Evolutionary conservation across 768 basidiomycete species (phyloP), one percentile per base, ranked within the genome.

Genomic region (Phlebiopsis gigantea): DNA sequence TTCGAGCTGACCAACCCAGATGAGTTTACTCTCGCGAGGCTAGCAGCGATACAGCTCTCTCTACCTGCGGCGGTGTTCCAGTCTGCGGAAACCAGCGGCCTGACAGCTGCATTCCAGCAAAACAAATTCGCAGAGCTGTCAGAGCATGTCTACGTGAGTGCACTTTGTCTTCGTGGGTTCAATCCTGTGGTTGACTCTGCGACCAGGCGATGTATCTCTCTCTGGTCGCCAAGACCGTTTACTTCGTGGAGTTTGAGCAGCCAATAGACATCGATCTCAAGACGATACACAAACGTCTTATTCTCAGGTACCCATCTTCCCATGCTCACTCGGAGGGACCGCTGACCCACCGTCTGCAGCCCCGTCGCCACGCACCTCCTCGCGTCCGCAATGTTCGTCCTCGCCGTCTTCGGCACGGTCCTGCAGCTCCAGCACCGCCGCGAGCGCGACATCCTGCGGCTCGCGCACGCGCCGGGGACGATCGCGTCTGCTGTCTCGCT

Each of bases 401-500:
- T 82, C 28, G 79, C 78, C 0, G 21, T 79, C 45, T 71, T 72
- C 46, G 77, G 67, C 5, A 66, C 73, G 12, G 61, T 79, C 26
- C 70, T 82, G 46, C 79, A 82, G 41, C 55, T 80, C 17, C 71
- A 76, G 58, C 82, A 83, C 63, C 68, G 73, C 24, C 58, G 62
- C 46, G 77, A 77, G 39, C 75, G 81, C 7, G 72, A 73, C 8
- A 64, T 71, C 43, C 71, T 84, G 26, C 69, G 68, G 17, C 69
- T 83, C 29, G 71, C 69, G 28, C 79, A 80, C 59, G 69, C 74
- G 47, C 79, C 79, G 0, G 63, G 81, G 17, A 82, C 82, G 4
- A 78, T 83, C 51, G 81, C 79, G 21, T 79, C 79, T 10, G 82
- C 82, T 12, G 76, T 81, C 12, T 75, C 78, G 39, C 76, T 83